These are phyloP conservation scores for Teratosphaeria pseudoeucalypti DNA, from an alignment of 2,329 filamentous ascomycete species.

Conservation along the genomic window DNA sequence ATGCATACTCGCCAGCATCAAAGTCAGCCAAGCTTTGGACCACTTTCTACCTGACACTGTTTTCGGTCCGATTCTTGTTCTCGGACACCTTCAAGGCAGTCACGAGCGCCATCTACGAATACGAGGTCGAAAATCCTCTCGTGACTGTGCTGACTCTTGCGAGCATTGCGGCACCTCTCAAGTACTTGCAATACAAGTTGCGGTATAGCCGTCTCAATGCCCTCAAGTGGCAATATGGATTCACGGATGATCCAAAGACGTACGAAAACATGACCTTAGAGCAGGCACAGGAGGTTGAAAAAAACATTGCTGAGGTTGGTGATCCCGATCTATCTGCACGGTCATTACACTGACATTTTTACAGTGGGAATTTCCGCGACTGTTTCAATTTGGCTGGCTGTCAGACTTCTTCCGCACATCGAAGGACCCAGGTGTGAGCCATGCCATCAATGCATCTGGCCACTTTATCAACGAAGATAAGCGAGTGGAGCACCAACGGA, in stretches of 20 bases:
- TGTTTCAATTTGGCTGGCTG: conserved; percentile 4
- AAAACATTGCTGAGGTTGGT: conserved; percentile 4
- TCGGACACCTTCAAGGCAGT: not conserved
- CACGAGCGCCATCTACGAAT: not conserved
- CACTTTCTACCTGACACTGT: not conserved
- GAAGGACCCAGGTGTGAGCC: conserved; percentile 2
- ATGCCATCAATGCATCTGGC: conserved; percentile 2
- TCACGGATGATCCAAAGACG: conserved; percentile 3
- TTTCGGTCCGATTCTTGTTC: not conserved
- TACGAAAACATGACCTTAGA: conserved; percentile 4
- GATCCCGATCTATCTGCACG: not conserved
- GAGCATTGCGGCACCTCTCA: not conserved
- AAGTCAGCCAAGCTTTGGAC: not conserved
- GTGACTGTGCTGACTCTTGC: not conserved
- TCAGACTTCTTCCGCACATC: conserved; percentile 6
- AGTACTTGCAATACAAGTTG: not conserved
- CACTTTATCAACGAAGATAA: conserved; percentile 8
- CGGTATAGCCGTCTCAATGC: conserved; percentile 4
- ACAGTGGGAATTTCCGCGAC: conserved; percentile 3
- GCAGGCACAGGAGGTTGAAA: conserved; percentile 3
- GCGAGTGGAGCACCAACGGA: conserved; percentile 4
- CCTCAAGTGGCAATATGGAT: conserved; percentile 5
- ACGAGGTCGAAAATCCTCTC: not conserved
- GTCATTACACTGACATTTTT: not conserved
- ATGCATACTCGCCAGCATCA: not conserved